Evolutionary conservation across 2,329 filamentous ascomycete species (phyloP), one percentile per base, ranked within the genome.

Genomic region (Fusarium dimerum): DNA sequence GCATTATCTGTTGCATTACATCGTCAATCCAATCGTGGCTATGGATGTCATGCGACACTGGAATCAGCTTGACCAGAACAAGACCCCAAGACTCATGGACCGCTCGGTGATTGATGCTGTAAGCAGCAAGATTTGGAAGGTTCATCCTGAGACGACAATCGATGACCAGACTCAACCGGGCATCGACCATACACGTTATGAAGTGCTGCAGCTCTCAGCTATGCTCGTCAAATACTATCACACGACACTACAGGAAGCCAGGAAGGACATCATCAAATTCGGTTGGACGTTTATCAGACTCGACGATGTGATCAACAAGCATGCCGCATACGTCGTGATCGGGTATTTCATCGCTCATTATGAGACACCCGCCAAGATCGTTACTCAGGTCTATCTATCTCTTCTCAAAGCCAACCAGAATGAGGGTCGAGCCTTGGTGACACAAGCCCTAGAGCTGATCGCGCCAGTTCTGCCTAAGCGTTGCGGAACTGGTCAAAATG

Each of bases 261-360:
- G 95, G 38, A 99, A 99, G 72, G 94, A 99, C 59, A 93, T 99
- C 56, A 99, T 99, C 67, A 97, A 97, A 73, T 99, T 97, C 72
- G 92, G 92, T 3, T 99, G 94, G 94, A 96, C 92, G 16, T 97
- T 96, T 68, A 99, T 99, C 65, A 86, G 90, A 20, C 82, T 99
- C n/a, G 95, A 99, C 67, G 94, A 99, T 71, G 90, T 96, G 51
- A 96, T 99, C 76, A 99, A 97, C 78, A 99, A 99, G 72, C 94
- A 97, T 70, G 94, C 93, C 1, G 92, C 94, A 3, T 99, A 99
- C 65, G 93, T 97, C 6, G 85, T 99, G 6, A 95, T 99, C 55
- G 92, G 90, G 3, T 99, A 97, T 72, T 99, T 99, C 75, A 97
- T 99, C 64, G 90, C 91, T 1, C 89, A 95, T 59, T 99, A 96